Base-by-base conservation (phyloP, 495 filamentous ascomycete species). In the Penicillium macrosclerotiorum region DNA sequence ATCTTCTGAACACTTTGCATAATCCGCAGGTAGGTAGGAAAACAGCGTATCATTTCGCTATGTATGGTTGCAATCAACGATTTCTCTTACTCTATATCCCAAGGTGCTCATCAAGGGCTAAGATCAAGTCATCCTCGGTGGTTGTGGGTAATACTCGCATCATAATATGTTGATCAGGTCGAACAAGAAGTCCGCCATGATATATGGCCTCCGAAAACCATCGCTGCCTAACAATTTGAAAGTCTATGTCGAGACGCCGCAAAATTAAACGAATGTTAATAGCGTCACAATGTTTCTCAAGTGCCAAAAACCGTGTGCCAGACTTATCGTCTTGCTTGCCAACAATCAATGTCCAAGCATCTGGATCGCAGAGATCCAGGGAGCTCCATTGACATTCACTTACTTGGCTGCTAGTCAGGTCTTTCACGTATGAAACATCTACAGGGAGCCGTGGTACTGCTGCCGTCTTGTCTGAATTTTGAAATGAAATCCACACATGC, bases 301-400 rank as follows among this genome's bases (percentile, higher is more conserved):
- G 12, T 3, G 6, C 9, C 1, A 19, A 11, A 29, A 32, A 9
- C 0, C 27, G 19, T 9, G 19, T 13, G 11, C 5, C 16, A 9
- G 5, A n/a, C 16, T 36, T 5, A 11, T 13, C 13, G 9, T 40
- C 42, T n/a, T 25, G n/a, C 5, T 38, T 13, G 22, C 42, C 49
- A 2, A 37, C 6, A 19, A 52, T 42, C 7, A 42, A 18, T 5
- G 60, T 64, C 38, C 59, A 62, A 11, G 45, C 42, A 32, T 60
- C 46, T 18, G 48, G 35, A 6, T 37, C 42, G 46, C 51, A 64
- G 18, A 64, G 37, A 48, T 64, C 60, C 9, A 64, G 46, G 2
- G 46, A 59, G 16, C 59, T 62, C 51, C 40, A 64, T 34, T 55
- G 54, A 25, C 44, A 52, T 12, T 19, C 8, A 14, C 30, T 16